Evolutionary conservation across 2,329 filamentous ascomycete genomes (phyloP).

Genomic region (Penicillium vulpinum): DNA sequence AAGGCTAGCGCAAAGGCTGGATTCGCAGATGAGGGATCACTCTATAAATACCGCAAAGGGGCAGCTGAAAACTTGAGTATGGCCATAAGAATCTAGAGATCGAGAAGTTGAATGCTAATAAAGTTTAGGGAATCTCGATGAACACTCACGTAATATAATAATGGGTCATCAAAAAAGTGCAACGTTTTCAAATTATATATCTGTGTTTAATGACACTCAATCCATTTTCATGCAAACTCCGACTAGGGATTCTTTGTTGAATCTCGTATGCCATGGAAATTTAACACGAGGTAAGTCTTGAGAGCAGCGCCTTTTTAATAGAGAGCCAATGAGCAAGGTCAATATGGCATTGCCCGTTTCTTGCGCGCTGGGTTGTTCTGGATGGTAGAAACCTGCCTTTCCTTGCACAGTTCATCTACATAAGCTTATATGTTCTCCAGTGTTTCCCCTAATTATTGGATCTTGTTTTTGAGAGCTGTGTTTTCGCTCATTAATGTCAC

Average conservation of each 20-base stretch:
- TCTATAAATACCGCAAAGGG: constrained; percentile 26
- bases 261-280: not conserved
- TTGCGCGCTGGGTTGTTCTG: too few species aligned
- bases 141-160: not conserved
- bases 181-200: not conserved
- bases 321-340: too few species aligned
- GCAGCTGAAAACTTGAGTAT: constrained; percentile 5
- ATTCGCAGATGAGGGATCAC: constrained; percentile 9
- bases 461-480: too few species aligned
- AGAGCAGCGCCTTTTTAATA: too few species aligned
- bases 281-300: not conserved
- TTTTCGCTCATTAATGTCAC: too few species aligned
- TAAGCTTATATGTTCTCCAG: too few species aligned
- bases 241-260: not conserved
- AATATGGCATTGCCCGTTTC: too few species aligned
- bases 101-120: not conserved
- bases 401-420: too few species aligned
- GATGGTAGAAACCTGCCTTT: too few species aligned
- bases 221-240: not conserved
- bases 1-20: constrained; percentile 12
- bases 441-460: too few species aligned
- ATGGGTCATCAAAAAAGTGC: not conserved
- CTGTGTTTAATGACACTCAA: not conserved
- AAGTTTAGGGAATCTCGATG: not conserved
- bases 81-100: not conserved